Base-by-base conservation (phyloP, 768 basidiomycete genomes). In the Auricularia sp. region DNA sequence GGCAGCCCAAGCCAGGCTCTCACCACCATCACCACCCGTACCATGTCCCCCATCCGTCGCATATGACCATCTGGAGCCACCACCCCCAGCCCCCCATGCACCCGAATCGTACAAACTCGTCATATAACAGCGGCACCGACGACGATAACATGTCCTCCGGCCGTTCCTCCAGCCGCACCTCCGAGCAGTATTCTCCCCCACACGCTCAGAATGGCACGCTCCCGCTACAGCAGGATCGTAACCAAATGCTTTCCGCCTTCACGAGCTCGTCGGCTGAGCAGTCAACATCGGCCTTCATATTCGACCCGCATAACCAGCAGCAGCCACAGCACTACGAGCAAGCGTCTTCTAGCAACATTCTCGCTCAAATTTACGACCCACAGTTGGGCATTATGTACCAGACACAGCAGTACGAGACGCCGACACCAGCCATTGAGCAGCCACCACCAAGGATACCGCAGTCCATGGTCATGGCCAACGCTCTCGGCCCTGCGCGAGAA, bases 1-100 rank as follows among this genome's bases (percentile, higher is more conserved):
- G 90, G 51, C 89, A 91, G 71, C 90, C 89, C 14, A 58, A 56
- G 36, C 33, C 37, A 21, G 61, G 64, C 21, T 35, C 64, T 21
- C 58, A n/a, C 56, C 54, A 8, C 37, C 36, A 47, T 29, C 24
- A 37, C 34, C 63, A 64, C 8, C 56, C 56, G 6, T 59, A 64
- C 51, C 24, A 24, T 39, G 63, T 54, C 54, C 33, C 18, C 8
- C 39, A 42, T 14, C 39, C 39, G 1, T 8, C 39, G 21, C 56
- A 45, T 29, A 34, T 65, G 16, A 29, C 33, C 6, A 13, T 63
- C 51, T 24, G 63, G 35, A 33, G 18, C n/a, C 54, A 58, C 8
- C 47, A 64, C 16, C n/a, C 42, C n/a, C 63, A 10, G 24, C 51
- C 33, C 13, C 54, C 29, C 14, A 14, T 29, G 6, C 29, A 24